phyloP scores from a whole-genome alignment of 257 asterid species.

The Eucommia ulmoides region DNA sequence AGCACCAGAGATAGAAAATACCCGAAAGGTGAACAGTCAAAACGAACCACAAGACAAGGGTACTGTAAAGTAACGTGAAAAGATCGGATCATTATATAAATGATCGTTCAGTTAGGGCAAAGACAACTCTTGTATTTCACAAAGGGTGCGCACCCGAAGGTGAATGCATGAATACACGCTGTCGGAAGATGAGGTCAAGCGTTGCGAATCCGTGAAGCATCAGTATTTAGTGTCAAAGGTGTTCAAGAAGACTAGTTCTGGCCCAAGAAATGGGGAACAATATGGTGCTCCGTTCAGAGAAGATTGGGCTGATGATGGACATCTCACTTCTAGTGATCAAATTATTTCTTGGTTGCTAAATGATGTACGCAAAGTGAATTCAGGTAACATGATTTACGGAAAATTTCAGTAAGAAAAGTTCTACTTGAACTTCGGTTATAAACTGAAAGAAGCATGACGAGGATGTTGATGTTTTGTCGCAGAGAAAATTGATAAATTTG shows the following conservation, averaged over 20 bases:
- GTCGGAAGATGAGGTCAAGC: not conserved
- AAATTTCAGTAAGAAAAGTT: too few species aligned
- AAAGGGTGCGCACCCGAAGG: not conserved
- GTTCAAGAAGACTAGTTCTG: not conserved
- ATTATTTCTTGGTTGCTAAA: too few species aligned
- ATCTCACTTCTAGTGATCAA: too few species aligned
- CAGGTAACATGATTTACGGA: too few species aligned
- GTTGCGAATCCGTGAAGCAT: not conserved
- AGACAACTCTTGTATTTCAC: not conserved
- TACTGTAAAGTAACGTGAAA: not conserved
- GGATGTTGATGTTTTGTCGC: too few species aligned
- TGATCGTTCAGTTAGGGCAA: not conserved
- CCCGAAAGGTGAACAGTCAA: slow-evolving; percentile 85
- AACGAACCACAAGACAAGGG: slow-evolving; percentile 24
- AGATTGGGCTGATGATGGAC: not conserved
- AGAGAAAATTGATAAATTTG: too few species aligned
- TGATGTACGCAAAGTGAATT: too few species aligned
- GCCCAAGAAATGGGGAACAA: not conserved
- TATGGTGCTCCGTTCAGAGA: not conserved
- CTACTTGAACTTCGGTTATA: too few species aligned
- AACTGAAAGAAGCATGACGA: too few species aligned
- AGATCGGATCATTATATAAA: too few species aligned
- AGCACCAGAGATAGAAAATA: slow-evolving; percentile 83
- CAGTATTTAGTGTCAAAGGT: not conserved
- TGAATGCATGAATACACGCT: not conserved